A percentile compares a stretch with the other conserved stretches of the same genome.
phyloP scores from a whole-genome alignment of 176 grass and related monocot species.

The Musa schizocarpa region DNA sequence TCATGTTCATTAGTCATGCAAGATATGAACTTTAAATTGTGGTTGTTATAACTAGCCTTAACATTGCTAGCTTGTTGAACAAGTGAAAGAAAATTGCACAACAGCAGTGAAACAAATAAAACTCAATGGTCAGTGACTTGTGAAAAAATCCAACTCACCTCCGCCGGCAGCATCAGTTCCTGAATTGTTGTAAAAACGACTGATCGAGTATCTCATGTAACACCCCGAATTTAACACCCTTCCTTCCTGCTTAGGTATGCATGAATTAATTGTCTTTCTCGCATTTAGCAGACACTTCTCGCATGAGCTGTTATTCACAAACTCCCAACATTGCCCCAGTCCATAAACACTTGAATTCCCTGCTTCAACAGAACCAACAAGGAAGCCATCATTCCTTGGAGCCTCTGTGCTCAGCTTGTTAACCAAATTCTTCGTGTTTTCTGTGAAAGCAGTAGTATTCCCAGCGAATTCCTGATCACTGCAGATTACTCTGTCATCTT shows the following conservation, averaged over 20 bases:
- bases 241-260: constrained; percentile 8
- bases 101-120: neutral
- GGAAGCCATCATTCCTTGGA: neutral
- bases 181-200: constrained; percentile 2
- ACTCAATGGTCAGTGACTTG: neutral
- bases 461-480: neutral
- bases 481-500: constrained; percentile 1
- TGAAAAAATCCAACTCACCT: constrained; percentile 1
- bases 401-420: constrained; percentile 1
- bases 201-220: constrained; percentile 17
- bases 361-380: neutral
- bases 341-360: constrained; percentile 18
- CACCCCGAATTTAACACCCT: constrained; percentile 11
- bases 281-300: neutral
- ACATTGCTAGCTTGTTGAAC: neutral
- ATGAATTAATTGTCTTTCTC: neutral
- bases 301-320: constrained; percentile 12
- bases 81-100: neutral
- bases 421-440: neutral
- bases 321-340: constrained; percentile 13
- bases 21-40: neutral
- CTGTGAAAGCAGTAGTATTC: neutral
- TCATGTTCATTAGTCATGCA: no score
- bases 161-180: neutral
- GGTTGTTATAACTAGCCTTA: neutral